Evolutionary conservation across 768 basidiomycete genomes (phyloP), one percentile per base, ranked within the genome.

Genomic region (Amanita phalloides): DNA sequence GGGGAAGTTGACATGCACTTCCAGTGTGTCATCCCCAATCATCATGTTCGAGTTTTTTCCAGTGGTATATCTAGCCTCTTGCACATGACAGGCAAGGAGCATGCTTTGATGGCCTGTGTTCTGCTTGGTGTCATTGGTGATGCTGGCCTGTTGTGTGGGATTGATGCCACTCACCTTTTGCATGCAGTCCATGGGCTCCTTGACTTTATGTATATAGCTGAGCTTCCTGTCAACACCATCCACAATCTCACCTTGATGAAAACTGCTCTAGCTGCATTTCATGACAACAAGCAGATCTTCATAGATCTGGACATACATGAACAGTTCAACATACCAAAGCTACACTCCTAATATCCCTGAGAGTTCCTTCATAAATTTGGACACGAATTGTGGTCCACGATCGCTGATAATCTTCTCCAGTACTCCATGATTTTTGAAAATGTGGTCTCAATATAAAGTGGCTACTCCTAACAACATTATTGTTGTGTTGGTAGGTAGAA

Each of bases 31-130:
- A 63, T 66, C 2, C 57, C 54, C 1, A 61, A 62, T 50, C 59
- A 57, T n/a, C 57, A 53, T 17, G 60, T 66, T 35, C 64, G 65
- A 0, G 62, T 67, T 37, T 73, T 75, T 57, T 53, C 51, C 6
- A 63, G 66, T 6, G 72, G 72, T 0, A 71, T 74, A 21, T 65
- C 65, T 4, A 39, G 51, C 0, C 55, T 76, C 1, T 65, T 65
- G 2, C 67, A 66, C 45, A 66, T 70, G 56, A 71, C 64, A 0
- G 74, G 72, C 3, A 63, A 59, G 0, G 68, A 76, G 56, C 67
- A 70, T 54, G 58, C 64, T 41, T 59, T 60, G 35, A 65, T 70
- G 39, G 56, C 62, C 49, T 45, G 51, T 11, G 46, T 64, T 14
- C 55, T 71, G 37, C 42, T 64, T 13, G 58, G 61, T 2, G 45